Evolutionary conservation across 169 alveolate species (phyloP).

Genomic region (Perkinsus olseni): DNA sequence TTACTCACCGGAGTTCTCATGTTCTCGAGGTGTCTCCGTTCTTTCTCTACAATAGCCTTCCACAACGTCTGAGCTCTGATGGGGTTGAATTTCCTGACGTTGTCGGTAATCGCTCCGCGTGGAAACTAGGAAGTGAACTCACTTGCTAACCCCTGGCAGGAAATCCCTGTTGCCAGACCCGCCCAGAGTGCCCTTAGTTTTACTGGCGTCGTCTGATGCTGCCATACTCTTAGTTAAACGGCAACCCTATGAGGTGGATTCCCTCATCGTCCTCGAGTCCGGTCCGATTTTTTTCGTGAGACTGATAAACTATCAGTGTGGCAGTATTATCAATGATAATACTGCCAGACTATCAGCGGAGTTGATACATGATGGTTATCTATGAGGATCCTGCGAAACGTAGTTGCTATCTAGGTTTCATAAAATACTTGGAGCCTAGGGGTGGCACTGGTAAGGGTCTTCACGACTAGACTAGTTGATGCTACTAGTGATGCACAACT

Average conservation of each 20-base stretch:
- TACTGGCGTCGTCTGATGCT: neutral
- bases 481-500: too few relatives aligned
- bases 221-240: neutral
- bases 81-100: neutral
- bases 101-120: neutral
- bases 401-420: too few relatives aligned
- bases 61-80: neutral
- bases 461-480: too few relatives aligned
- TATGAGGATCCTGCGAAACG: too few relatives aligned
- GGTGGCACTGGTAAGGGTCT: too few relatives aligned
- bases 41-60: neutral
- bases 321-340: too few relatives aligned
- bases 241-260: neutral
- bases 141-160: neutral
- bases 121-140: neutral
- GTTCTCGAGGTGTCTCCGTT: neutral
- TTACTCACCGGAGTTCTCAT: neutral
- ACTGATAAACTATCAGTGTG: too few relatives aligned
- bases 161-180: neutral
- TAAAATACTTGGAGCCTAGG: too few relatives aligned
- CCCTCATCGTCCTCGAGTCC: neutral
- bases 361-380: too few relatives aligned
- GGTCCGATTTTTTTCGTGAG: too few relatives aligned
- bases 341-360: too few relatives aligned
- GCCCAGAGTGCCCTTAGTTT: neutral